A percentile compares a stretch with the other conserved stretches of the same genome.
Evolutionary conservation across 257 asterid genomes (phyloP).

Genomic region (Nemophila menziesii): DNA sequence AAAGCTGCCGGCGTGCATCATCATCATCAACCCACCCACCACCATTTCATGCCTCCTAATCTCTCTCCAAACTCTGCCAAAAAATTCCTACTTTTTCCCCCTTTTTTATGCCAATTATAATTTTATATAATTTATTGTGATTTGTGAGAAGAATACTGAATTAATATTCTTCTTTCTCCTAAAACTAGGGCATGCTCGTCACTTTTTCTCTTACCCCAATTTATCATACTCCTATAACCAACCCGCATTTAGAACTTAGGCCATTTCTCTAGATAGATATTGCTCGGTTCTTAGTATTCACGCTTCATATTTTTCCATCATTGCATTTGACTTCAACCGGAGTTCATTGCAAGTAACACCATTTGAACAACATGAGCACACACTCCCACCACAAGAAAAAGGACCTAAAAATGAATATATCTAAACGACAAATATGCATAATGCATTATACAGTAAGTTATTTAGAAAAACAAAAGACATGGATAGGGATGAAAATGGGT

Average conservation of each 20-base stretch:
- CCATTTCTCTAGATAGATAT: constrained; percentile 9
- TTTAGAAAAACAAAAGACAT: no score
- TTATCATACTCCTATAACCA: background rate
- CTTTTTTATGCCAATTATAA: constrained; percentile 6
- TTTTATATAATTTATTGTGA: background rate
- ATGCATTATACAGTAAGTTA: no score
- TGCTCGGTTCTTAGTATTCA: background rate
- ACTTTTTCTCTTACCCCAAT: constrained; percentile 19
- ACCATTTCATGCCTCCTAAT: constrained; percentile 47
- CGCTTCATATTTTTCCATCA: background rate
- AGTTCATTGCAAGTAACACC: background rate
- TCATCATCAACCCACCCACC: constrained; percentile 26
- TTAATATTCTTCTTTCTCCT: constrained; percentile 11
- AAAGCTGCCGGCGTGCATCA: constrained; percentile 82
- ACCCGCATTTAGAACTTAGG: background rate
- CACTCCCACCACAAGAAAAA: no score
- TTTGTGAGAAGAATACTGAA: background rate
- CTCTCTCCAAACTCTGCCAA: constrained; percentile 44
- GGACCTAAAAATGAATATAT: no score
- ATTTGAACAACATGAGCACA: no score
- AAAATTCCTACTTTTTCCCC: constrained; percentile 16
- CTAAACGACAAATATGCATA: no score
- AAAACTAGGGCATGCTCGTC: constrained; percentile 28
- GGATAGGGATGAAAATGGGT: no score
- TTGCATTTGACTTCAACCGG: background rate